phyloP scores from a whole-genome alignment of 108 stramenopile species.

The Nitzschia palea region DNA sequence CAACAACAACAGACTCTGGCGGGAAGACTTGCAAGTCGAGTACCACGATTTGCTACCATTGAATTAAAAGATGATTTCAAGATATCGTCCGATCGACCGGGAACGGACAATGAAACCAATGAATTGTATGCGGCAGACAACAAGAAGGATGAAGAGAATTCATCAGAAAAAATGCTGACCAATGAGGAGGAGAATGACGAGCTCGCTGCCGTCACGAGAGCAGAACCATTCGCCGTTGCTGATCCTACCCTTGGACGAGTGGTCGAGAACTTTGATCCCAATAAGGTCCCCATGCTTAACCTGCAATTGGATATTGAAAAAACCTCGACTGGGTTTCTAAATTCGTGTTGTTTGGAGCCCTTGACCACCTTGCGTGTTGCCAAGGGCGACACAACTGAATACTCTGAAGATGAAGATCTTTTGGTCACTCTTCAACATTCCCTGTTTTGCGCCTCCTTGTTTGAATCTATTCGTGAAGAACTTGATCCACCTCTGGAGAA shows the following conservation, averaged over 20 bases:
- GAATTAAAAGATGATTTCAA: constrained; percentile 62
- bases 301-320: constrained; percentile 80
- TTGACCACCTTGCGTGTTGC: constrained; percentile 29
- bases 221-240: constrained; percentile 78
- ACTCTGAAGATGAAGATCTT: constrained; percentile 56
- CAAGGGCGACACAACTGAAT: constrained; percentile 8
- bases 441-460: constrained; percentile 83
- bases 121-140: constrained; percentile 9
- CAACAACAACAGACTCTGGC: constrained; percentile 12
- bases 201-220: constrained; percentile 46
- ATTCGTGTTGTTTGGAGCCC: constrained; percentile 64
- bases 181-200: constrained; percentile 11
- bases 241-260: constrained; percentile 80
- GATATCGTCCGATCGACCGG: not conserved
- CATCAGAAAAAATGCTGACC: not conserved
- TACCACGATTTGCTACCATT: constrained; percentile 82
- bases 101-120: not conserved
- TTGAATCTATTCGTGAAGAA: constrained; percentile 81
- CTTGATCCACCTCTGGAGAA: constrained; percentile 42
- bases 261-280: constrained; percentile 78
- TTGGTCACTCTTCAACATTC: constrained; percentile 84
- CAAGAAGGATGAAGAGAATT: constrained; percentile 3
- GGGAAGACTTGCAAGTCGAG: constrained; percentile 62
- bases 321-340: constrained; percentile 66
- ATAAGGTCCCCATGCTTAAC: constrained; percentile 76